Conservation (phyloP, 2,329 filamentous ascomycete species). For the Ceratocystis alfenasii region DNA sequence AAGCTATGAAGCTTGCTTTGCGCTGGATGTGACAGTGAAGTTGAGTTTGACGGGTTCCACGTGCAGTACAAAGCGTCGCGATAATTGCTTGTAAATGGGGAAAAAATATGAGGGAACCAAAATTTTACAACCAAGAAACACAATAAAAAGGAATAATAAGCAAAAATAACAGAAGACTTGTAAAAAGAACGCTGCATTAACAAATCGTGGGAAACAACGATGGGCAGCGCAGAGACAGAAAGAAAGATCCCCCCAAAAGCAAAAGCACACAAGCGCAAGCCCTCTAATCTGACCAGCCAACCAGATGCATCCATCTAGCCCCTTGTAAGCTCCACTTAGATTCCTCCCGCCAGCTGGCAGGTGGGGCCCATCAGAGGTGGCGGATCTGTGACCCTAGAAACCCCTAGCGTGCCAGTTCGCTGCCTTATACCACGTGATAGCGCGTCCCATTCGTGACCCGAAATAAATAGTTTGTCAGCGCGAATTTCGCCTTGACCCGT, state of each 20-base stretch:
- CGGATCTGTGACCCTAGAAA: background rate
- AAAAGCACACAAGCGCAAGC: slow-evolving; percentile 3
- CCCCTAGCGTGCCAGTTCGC: background rate
- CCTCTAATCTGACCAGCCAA: slow-evolving; percentile 1
- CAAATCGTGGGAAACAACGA: slow-evolving; percentile 6
- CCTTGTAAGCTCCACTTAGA: background rate
- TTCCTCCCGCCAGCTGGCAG: slow-evolving; percentile 11
- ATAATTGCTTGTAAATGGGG: background rate
- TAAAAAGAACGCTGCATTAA: background rate
- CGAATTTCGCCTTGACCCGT: background rate
- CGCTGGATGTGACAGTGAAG: background rate
- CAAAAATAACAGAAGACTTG: background rate
- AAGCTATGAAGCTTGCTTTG: slow-evolving; percentile 10
- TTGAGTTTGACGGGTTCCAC: background rate
- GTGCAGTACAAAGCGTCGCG: background rate
- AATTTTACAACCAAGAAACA: background rate
- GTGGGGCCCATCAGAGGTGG: background rate
- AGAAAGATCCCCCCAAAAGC: background rate
- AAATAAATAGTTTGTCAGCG: background rate
- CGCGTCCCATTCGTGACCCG: slow-evolving; percentile 12
- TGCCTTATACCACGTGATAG: slow-evolving; percentile 7
- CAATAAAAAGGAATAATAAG: background rate
- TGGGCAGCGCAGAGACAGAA: background rate
- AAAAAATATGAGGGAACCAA: background rate
- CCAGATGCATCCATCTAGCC: slow-evolving; percentile 10